Evolutionary conservation across 495 filamentous ascomycete genomes (phyloP).

Genomic region (Penicillium steckii): DNA sequence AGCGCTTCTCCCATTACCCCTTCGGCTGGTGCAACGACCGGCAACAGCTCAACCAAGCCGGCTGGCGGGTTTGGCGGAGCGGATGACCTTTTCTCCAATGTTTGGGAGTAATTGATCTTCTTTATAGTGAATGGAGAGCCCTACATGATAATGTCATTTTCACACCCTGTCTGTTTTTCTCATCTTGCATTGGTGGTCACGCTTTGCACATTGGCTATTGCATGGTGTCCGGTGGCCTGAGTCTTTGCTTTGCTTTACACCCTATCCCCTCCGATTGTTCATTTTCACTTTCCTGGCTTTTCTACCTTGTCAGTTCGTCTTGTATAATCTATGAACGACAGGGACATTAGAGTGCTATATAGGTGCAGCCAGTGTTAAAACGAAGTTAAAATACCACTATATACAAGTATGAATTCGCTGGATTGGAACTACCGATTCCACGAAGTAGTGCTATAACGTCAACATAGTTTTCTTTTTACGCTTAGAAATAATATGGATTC

Average conservation of each 20-base stretch:
- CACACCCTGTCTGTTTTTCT: not conserved
- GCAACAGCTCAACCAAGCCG: conserved; percentile 43
- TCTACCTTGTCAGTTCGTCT: not conserved
- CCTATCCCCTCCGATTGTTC: not conserved
- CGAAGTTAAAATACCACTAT: too few relatives aligned
- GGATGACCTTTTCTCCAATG: conserved; percentile 92
- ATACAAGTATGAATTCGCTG: not conserved
- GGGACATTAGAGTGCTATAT: not conserved
- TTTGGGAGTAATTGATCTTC: conserved; percentile 65
- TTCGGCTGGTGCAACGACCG: conserved; percentile 37
- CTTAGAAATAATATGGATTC: too few relatives aligned
- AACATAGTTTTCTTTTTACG: too few relatives aligned
- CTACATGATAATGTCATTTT: conserved; percentile 4
- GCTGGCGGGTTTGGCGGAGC: conserved; percentile 62
- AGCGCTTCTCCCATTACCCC: conserved; percentile 56
- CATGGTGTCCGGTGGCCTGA: conserved; percentile 4
- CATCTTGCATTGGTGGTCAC: conserved; percentile 13
- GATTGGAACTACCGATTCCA: too few relatives aligned
- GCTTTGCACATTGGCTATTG: conserved; percentile 10
- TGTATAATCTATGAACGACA: not conserved
- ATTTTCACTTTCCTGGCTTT: not conserved
- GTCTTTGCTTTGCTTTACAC: not conserved
- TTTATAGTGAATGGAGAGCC: conserved; percentile 3
- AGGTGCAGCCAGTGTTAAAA: too few relatives aligned
- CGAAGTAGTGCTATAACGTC: too few relatives aligned